phyloP scores from a whole-genome alignment of 768 basidiomycete species.

The Termitomyces eurrhizus region DNA sequence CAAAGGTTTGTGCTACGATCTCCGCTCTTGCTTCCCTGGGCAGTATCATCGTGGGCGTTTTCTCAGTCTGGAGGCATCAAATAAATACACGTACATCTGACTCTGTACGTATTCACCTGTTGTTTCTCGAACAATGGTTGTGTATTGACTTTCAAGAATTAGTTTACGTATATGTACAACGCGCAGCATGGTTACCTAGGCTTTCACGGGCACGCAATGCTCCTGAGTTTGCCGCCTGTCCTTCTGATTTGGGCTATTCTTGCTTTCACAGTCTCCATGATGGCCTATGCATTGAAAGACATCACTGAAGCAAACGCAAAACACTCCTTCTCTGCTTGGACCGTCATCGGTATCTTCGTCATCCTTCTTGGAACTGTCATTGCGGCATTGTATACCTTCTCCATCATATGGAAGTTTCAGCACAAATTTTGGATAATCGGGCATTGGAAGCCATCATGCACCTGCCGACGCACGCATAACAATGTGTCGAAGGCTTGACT shows the following conservation, averaged over 20 bases:
- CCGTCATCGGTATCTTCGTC: constrained; percentile 36
- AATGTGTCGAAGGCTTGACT: not conserved
- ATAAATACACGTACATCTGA: constrained; percentile 39
- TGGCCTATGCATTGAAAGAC: constrained; percentile 41
- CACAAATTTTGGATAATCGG: constrained; percentile 20
- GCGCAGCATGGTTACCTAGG: constrained; percentile 41
- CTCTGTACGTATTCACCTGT: constrained; percentile 28
- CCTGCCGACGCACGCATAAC: not conserved
- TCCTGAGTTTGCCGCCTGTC: constrained; percentile 49
- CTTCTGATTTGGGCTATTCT: constrained; percentile 55
- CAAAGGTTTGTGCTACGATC: constrained; percentile 34
- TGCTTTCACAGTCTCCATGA: constrained; percentile 40
- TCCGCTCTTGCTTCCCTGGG: constrained; percentile 50
- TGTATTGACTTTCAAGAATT: not conserved
- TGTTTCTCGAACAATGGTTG: not conserved
- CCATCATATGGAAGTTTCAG: constrained; percentile 45
- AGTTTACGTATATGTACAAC: constrained; percentile 56
- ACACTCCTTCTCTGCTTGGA: constrained; percentile 33
- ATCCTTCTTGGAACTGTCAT: constrained; percentile 34
- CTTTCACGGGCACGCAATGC: constrained; percentile 45
- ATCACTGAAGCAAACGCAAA: constrained; percentile 18
- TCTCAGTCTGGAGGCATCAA: constrained; percentile 55
- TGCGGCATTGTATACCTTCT: constrained; percentile 43
- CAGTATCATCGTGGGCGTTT: constrained; percentile 52
- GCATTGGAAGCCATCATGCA: constrained; percentile 16